Conservation (phyloP, 179 eudicot species). For the Silene noctiflora region DNA sequence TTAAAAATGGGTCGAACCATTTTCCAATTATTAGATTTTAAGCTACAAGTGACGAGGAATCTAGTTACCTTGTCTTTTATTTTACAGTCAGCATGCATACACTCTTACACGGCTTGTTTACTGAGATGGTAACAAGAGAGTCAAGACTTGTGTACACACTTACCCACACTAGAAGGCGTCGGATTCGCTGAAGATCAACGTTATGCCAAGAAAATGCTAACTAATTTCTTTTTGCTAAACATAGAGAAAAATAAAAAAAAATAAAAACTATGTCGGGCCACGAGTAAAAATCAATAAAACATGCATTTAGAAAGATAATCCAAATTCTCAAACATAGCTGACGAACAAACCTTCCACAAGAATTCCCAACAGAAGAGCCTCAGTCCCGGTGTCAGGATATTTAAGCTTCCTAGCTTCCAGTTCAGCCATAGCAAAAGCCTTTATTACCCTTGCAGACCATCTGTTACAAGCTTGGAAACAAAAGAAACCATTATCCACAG, state of each 20-base stretch:
- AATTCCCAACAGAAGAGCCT: slow-evolving; percentile 78
- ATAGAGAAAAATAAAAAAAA: no score
- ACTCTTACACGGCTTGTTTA: neutral
- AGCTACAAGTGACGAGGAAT: no score
- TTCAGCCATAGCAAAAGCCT: slow-evolving; percentile 73
- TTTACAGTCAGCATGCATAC: neutral
- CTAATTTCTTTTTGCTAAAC: neutral
- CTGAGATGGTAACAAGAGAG: neutral
- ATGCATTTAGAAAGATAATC: neutral
- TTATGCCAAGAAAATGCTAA: neutral
- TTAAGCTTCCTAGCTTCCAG: slow-evolving; percentile 76
- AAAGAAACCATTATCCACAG: slow-evolving; percentile 24
- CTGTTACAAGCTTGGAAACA: slow-evolving; percentile 47
- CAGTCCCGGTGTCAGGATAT: slow-evolving; percentile 66
- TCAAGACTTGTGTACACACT: neutral
- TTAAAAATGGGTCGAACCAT: no score
- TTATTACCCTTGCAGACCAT: slow-evolving; percentile 73
- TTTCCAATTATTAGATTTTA: no score
- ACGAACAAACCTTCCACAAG: slow-evolving; percentile 64
- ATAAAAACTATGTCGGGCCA: neutral
- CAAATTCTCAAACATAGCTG: slow-evolving; percentile 11
- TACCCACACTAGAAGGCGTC: neutral
- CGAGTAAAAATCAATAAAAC: neutral
- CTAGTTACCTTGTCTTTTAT: neutral
- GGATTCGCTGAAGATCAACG: neutral